These are phyloP conservation scores for Ustilago esculenta DNA, from an alignment of 1,284 basidiomycete genomes.

Conservation along the genomic window DNA sequence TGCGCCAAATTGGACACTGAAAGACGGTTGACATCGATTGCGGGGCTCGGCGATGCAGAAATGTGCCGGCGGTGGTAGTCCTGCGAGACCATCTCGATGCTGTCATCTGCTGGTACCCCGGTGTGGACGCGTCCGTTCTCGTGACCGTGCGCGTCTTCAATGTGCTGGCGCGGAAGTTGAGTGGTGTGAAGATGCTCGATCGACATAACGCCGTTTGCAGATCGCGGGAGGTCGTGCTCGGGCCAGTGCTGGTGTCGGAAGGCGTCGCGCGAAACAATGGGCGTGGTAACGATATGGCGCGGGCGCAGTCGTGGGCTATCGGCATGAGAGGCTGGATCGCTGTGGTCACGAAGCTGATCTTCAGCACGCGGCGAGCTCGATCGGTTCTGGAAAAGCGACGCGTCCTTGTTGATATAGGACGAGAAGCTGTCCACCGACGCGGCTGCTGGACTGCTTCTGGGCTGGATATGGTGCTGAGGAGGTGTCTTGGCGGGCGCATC, in stretches of 20 bases:
- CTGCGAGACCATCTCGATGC: conserved; percentile 1
- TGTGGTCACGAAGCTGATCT: conserved; percentile 39
- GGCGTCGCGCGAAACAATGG: conserved; percentile 39
- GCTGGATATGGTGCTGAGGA: conserved; percentile 20
- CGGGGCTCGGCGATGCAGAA: conserved; percentile 23
- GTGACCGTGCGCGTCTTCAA: not conserved
- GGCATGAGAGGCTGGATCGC: conserved; percentile 33
- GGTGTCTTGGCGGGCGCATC: conserved; percentile 15
- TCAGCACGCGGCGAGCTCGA: conserved; percentile 51
- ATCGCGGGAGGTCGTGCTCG: conserved; percentile 10
- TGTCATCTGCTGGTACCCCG: not conserved
- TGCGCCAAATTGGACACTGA: conserved; percentile 36
- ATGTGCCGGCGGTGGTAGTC: not conserved
- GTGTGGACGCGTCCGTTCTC: not conserved
- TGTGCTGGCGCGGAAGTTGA: conserved; percentile 5
- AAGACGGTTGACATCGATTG: conserved; percentile 38
- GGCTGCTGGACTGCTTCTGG: conserved; percentile 43
- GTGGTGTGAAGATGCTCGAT: conserved; percentile 32
- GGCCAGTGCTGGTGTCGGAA: conserved; percentile 39
- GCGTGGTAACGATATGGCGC: conserved; percentile 40
- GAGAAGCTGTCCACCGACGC: conserved; percentile 53
- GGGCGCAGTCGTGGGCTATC: conserved; percentile 26
- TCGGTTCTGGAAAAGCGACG: conserved; percentile 35
- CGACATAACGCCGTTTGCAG: conserved; percentile 19
- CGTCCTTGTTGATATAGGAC: conserved; percentile 54